Conservation (phyloP, 2,329 filamentous ascomycete genomes). For the Lecanoromycetidae sp. region DNA sequence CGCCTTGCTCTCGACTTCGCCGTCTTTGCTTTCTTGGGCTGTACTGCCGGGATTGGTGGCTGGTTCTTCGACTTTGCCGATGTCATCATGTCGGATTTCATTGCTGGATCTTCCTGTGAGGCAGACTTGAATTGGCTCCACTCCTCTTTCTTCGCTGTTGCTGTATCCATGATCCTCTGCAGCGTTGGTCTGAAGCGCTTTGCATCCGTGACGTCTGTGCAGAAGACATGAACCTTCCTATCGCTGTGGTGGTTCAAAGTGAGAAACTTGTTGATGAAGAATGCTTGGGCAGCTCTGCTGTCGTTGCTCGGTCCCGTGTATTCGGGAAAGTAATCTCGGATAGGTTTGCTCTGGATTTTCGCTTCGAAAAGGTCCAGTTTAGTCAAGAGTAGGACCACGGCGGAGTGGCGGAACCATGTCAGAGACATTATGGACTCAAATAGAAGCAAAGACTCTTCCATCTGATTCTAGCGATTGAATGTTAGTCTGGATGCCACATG, state of each 20-base stretch:
- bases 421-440: conserved; percentile 77
- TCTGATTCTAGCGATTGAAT: conserved; percentile 56
- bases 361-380: conserved; percentile 77
- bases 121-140: neutral
- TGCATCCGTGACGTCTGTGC: conserved; percentile 49
- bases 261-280: conserved; percentile 70
- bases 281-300: conserved; percentile 62
- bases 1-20: no score
- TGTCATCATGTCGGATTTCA: no score
- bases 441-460: conserved; percentile 77
- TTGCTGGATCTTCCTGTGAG: no score
- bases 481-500: neutral
- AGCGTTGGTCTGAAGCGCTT: conserved; percentile 75
- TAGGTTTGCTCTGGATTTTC: conserved; percentile 57
- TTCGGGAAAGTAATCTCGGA: conserved; percentile 65
- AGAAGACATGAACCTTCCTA: conserved; percentile 46
- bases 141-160: neutral
- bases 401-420: conserved; percentile 70
- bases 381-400: conserved; percentile 73
- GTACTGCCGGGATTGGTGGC: no score
- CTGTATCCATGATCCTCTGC: conserved; percentile 68
- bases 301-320: conserved; percentile 60
- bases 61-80: no score
- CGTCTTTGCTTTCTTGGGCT: no score
- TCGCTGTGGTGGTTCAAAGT: conserved; percentile 55